phyloP scores from a whole-genome alignment of 139 green algal genomes.

The Chlorella vulgaris region DNA sequence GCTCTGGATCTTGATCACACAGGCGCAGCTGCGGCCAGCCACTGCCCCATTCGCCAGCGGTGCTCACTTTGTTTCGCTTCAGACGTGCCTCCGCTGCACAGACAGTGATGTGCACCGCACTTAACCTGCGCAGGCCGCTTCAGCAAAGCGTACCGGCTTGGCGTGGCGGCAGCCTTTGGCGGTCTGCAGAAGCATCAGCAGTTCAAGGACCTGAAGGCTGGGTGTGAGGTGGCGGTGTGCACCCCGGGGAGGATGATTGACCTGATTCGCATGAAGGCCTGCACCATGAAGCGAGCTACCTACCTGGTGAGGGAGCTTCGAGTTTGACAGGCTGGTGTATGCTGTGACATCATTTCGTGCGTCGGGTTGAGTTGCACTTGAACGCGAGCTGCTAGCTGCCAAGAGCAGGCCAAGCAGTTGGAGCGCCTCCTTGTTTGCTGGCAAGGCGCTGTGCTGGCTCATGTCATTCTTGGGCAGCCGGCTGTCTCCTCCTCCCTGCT shows the following conservation, averaged over 20 bases:
- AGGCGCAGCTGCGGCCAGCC: too few relatives aligned
- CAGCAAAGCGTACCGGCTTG: constrained; percentile 60
- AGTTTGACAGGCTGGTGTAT: background rate
- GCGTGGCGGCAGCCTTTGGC: constrained; percentile 83
- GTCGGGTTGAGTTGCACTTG: too few relatives aligned
- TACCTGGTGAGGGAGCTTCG: constrained; percentile 72
- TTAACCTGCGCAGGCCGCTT: constrained; percentile 45
- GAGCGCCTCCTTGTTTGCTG: too few relatives aligned
- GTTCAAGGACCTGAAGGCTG: constrained; percentile 90
- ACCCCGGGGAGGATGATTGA: constrained; percentile 91
- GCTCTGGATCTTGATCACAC: too few relatives aligned
- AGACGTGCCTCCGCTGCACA: background rate
- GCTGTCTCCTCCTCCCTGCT: too few relatives aligned
- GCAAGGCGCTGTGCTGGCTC: too few relatives aligned
- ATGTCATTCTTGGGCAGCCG: too few relatives aligned
- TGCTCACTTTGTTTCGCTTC: too few relatives aligned
- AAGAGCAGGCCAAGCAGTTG: too few relatives aligned
- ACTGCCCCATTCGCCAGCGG: too few relatives aligned
- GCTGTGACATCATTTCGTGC: too few relatives aligned
- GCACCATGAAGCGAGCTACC: constrained; percentile 71
- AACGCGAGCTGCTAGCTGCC: too few relatives aligned
- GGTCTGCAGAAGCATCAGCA: constrained; percentile 94
- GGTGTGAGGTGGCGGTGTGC: constrained; percentile 78
- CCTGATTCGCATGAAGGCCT: constrained; percentile 76
- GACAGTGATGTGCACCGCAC: background rate